Base-by-base conservation (phyloP, 1,284 basidiomycete genomes). In the Cryptococcus wingfieldii region DNA sequence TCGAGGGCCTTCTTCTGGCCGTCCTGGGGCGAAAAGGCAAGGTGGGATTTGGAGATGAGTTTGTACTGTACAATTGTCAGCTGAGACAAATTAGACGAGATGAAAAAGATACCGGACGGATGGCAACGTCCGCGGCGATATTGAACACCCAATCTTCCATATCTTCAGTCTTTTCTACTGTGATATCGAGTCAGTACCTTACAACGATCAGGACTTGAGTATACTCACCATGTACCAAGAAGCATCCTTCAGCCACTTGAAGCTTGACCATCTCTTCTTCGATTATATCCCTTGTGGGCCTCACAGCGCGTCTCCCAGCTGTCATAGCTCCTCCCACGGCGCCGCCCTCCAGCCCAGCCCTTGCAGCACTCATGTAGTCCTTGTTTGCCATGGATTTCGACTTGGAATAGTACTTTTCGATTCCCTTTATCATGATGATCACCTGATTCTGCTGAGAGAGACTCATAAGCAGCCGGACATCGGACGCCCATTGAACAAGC, bases 61-160 rank as follows among this genome's bases (percentile, higher is more conserved):
- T 77, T 76, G 62, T 70, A 65, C 65, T 70, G 55, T 13, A 16
- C 39, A 5, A 57, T 39, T 60, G 54, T 45, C 41, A 58, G 52
- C 28, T 43, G 16, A 23, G 14, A 39, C 19, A 6, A 2, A 47
- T 56, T 5, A 8, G 19, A 7, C 37, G 38, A 19, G 19, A 14
- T n/a, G 14, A 53, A 19, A 45, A 4, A 64, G 72, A 51, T 54
- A 77, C 75, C 0, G 76, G 77, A 34, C 75, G 66, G 5, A 75
- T 47, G 2, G 77, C 77, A 3, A 77, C 57, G 54, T 77, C 77
- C 1, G 67, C 74, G 1, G 72, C 64, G 13, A 77, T 64, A 48
- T 76, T 77, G 59, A 65, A 74, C 4, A 77, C 54, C 74, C 73
- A 76, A 53, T 73, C 72, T 51, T 74, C 70, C 23, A 77, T 62